Evolutionary conservation across 768 basidiomycete species (phyloP).

Genomic region (Hirschioporus abietinus): DNA sequence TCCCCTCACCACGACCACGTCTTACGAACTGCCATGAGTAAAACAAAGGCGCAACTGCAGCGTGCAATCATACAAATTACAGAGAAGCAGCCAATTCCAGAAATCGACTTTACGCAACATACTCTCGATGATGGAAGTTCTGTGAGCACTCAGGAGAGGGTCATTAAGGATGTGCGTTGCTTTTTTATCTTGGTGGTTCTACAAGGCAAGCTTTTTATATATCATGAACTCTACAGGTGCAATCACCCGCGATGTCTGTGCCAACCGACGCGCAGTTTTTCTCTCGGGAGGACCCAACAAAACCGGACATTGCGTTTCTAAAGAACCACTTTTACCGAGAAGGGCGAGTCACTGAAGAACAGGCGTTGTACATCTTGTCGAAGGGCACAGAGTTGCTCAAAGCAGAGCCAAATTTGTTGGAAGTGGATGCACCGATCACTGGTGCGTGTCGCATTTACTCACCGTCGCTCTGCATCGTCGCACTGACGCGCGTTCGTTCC

Average conservation of each 20-base stretch:
- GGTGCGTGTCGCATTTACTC: constrained; percentile 45
- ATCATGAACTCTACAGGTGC: constrained; percentile 53
- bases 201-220: constrained; percentile 5
- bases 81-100: constrained; percentile 43
- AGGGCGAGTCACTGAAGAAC: constrained; percentile 88
- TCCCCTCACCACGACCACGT: neutral
- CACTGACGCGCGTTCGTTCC: neutral
- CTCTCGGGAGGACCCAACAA: constrained; percentile 73
- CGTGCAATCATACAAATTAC: constrained; percentile 3
- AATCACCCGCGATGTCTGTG: constrained; percentile 92
- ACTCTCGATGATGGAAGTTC: constrained; percentile 86
- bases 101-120: constrained; percentile 90
- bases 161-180: constrained; percentile 84
- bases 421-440: constrained; percentile 96
- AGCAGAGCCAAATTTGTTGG: constrained; percentile 83
- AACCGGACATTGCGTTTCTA: constrained; percentile 92
- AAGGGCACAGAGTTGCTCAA: constrained; percentile 81
- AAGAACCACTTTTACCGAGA: constrained; percentile 99
- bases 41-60: constrained; percentile 4
- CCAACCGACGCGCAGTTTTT: constrained; percentile 96
- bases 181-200: constrained; percentile 1
- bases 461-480: constrained; percentile 8
- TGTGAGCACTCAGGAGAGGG: constrained; percentile 91
- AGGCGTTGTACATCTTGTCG: constrained; percentile 90
- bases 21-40: neutral